Percentiles rank a stretch among this genome's conserved stretches.
Evolutionary conservation across 2,329 filamentous ascomycete species (phyloP).

Genomic region (Fusarium sp.): DNA sequence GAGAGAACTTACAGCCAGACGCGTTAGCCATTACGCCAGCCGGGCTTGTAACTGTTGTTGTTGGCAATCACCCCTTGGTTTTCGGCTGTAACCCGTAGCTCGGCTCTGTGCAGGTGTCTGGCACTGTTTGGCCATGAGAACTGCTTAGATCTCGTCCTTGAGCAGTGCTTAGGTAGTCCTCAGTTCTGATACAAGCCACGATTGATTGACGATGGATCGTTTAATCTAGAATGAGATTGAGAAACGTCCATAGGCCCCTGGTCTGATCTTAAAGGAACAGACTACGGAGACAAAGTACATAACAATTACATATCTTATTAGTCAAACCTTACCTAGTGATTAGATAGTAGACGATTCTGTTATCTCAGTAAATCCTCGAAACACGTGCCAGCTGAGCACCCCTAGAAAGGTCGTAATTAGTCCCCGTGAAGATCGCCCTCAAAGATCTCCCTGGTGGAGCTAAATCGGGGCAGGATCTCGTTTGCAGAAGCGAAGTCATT

Average conservation of each 20-base stretch:
- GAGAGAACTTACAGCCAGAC: neutral
- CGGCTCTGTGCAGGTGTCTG: neutral
- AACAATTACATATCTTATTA: neutral
- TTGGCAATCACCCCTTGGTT: neutral
- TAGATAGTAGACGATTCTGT: neutral
- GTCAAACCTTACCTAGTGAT: neutral
- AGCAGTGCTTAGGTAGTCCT: neutral
- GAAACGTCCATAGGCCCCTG: no score
- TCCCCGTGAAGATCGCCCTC: conserved; percentile 1
- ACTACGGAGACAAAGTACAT: neutral
- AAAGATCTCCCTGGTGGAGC: conserved; percentile 19
- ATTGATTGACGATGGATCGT: neutral
- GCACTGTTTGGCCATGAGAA: neutral
- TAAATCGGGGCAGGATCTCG: neutral
- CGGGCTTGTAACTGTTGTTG: neutral
- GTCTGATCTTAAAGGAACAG: neutral
- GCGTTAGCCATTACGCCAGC: neutral
- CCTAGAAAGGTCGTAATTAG: neutral
- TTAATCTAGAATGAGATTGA: neutral
- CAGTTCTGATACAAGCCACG: neutral
- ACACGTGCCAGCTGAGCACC: neutral
- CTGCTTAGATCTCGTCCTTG: neutral
- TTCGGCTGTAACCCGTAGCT: neutral
- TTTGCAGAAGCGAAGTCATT: conserved; percentile 17
- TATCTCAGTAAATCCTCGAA: neutral